Base-by-base conservation (phyloP, 1,139 yeast species). In the Eremothecium gossypii region DNA sequence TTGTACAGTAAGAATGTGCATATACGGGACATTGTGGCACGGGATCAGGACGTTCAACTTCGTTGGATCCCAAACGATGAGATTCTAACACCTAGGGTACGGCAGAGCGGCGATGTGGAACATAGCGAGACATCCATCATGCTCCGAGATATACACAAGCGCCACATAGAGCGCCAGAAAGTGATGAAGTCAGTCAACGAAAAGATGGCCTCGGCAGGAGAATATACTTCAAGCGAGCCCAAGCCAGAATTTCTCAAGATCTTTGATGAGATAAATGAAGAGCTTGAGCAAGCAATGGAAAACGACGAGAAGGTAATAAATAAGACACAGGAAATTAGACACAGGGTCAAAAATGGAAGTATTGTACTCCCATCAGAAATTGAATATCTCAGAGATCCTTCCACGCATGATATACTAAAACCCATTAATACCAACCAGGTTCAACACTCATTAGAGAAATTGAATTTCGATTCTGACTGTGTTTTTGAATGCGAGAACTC, bases 151-250 rank as follows among this genome's bases (percentile, higher is more conserved):
- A 41, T 41, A 13, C 34, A 41, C 23, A 38, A 33, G 14, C 27
- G 44, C 9, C 41, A 41, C 23, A 29, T 32, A 3, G 44, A 41
- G 29, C 27, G 44, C 11, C 44, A 37, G 20, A 31, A 49, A n/a
- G 30, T 40, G 10, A 42, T 49, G 9, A 42, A 27, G 9, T 31
- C 41, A 10, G 38, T 44, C 10, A 40, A 40, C 17, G 27, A 41
- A n/a, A 48, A 49, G 28, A 39, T 50, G 2, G 38, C 49, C 8
- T 48, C 51, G 6, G 9, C 37, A 9, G 33, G 29, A 3, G 39
- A 36, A 14, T 13, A 9, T 8, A 9, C 37, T 12, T 11, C 34
- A 8, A 29, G n/a, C n/a, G 33, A 36, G 8, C 17, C 33, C 34
- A 26, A 36, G 14, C 39, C 39, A 11, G 39, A 36, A 9, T 36